Percentiles rank a stretch among this genome's conserved stretches.
Evolutionary conservation across 495 filamentous ascomycete genomes (phyloP).

Genomic region (Penicillium simplicissimum): DNA sequence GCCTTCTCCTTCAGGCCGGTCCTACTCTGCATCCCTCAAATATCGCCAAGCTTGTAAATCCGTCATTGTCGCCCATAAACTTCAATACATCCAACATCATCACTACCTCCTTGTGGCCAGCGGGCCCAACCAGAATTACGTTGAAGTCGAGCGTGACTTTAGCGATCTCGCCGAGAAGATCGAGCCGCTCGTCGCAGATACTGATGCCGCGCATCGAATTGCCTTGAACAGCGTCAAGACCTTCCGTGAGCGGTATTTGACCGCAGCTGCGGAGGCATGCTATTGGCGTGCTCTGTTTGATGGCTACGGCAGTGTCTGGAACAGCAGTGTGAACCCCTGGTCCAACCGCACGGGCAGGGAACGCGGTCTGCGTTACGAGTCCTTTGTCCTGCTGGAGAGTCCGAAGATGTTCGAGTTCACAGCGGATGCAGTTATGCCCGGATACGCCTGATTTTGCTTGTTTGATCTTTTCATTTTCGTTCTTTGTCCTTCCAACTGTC

Average conservation of each 20-base stretch:
- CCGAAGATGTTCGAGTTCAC: constrained; percentile 35
- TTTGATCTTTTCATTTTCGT: background rate
- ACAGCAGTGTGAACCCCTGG: constrained; percentile 31
- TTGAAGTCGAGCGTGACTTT: constrained; percentile 59
- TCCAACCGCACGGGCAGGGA: constrained; percentile 20
- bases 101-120: constrained; percentile 41
- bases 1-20: constrained; percentile 31
- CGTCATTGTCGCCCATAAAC: constrained; percentile 54
- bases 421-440: constrained; percentile 8
- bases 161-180: constrained; percentile 57
- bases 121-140: constrained; percentile 61
- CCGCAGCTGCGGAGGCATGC: constrained; percentile 58
- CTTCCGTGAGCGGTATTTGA: constrained; percentile 60
- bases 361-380: constrained; percentile 43
- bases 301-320: constrained; percentile 48
- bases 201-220: constrained; percentile 49
- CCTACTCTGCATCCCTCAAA: constrained; percentile 57
- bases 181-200: constrained; percentile 44
- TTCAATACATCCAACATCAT: constrained; percentile 50
- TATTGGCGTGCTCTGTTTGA: constrained; percentile 58
- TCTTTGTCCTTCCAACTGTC: background rate
- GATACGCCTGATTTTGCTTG: constrained; percentile 9
- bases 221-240: constrained; percentile 55
- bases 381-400: constrained; percentile 40
- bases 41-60: constrained; percentile 62